phyloP scores from a whole-genome alignment of 2,329 filamentous ascomycete genomes.

The Paramyrothecium sp. region DNA sequence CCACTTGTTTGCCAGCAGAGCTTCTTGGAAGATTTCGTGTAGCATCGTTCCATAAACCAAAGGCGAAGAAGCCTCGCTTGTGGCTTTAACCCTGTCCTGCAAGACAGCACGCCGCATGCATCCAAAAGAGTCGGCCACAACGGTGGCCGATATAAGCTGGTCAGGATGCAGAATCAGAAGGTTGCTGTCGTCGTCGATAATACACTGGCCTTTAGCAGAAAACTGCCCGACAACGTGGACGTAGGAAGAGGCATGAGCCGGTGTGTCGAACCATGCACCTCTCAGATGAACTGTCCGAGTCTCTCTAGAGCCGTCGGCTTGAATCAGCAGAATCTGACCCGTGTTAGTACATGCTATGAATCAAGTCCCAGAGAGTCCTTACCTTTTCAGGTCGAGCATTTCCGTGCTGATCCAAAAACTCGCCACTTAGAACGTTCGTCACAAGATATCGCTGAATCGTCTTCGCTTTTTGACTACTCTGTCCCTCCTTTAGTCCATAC shows the following conservation, averaged over 20 bases:
- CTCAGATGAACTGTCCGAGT: slow-evolving; percentile 72
- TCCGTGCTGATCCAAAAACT: slow-evolving; percentile 64
- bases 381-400: slow-evolving; percentile 70
- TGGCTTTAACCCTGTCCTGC: slow-evolving; percentile 92
- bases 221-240: slow-evolving; percentile 87
- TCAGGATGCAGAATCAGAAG: slow-evolving; percentile 93
- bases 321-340: slow-evolving; percentile 72
- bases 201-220: slow-evolving; percentile 65
- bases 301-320: slow-evolving; percentile 69
- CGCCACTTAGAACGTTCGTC: slow-evolving; percentile 67
- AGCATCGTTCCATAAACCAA: slow-evolving; percentile 91
- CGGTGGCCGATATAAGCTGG: slow-evolving; percentile 90
- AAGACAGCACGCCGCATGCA: slow-evolving; percentile 89
- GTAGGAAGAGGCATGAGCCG: slow-evolving; percentile 70
- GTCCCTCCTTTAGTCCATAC: slow-evolving; percentile 62
- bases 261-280: slow-evolving; percentile 83
- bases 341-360: slow-evolving; percentile 12
- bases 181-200: slow-evolving; percentile 78
- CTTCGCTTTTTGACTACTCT: slow-evolving; percentile 66
- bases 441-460: slow-evolving; percentile 87
- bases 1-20: slow-evolving; percentile 81
- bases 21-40: slow-evolving; percentile 93
- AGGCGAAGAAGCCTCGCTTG: slow-evolving; percentile 73
- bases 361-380: slow-evolving; percentile 16
- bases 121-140: slow-evolving; percentile 93